These are phyloP conservation scores for Hericium alpestre DNA, from an alignment of 768 basidiomycete species.

Conservation along the genomic window DNA sequence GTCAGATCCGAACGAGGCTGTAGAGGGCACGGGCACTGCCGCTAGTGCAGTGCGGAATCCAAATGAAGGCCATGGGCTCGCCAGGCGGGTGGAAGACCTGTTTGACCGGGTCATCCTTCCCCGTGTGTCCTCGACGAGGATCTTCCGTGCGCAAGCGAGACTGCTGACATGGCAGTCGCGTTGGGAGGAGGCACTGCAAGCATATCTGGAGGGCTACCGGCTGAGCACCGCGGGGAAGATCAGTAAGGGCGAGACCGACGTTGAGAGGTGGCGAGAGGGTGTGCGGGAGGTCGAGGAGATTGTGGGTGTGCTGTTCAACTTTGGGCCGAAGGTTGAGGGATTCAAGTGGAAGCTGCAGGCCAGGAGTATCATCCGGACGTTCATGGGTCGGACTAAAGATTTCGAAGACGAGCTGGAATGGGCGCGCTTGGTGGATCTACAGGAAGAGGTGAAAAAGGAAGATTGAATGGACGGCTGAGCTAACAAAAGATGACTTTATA, in stretches of 20 bases:
- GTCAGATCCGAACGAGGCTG: conserved; percentile 27
- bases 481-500: too few relatives aligned
- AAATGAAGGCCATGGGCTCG: conserved; percentile 60
- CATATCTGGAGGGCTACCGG: conserved; percentile 80
- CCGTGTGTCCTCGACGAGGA: conserved; percentile 62
- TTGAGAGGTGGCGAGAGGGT: conserved; percentile 62
- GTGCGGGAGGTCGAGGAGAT: conserved; percentile 73
- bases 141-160: conserved; percentile 80
- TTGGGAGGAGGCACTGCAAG: conserved; percentile 72
- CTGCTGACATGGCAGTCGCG: conserved; percentile 61
- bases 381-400: conserved; percentile 74
- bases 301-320: conserved; percentile 72
- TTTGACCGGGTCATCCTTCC: conserved; percentile 76
- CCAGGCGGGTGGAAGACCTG: conserved; percentile 56
- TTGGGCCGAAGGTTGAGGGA: conserved; percentile 58
- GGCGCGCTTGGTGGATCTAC: conserved; percentile 50
- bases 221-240: conserved; percentile 48
- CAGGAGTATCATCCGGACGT: conserved; percentile 77
- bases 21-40: conserved; percentile 14
- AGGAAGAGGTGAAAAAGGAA: conserved; percentile 45
- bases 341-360: conserved; percentile 80
- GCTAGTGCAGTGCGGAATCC: conserved; percentile 27
- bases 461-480: too few relatives aligned
- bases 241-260: conserved; percentile 59
- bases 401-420: conserved; percentile 90